These are phyloP conservation scores for Haberlea rhodopensis DNA, from an alignment of 257 asterid genomes.

Conservation along the genomic window DNA sequence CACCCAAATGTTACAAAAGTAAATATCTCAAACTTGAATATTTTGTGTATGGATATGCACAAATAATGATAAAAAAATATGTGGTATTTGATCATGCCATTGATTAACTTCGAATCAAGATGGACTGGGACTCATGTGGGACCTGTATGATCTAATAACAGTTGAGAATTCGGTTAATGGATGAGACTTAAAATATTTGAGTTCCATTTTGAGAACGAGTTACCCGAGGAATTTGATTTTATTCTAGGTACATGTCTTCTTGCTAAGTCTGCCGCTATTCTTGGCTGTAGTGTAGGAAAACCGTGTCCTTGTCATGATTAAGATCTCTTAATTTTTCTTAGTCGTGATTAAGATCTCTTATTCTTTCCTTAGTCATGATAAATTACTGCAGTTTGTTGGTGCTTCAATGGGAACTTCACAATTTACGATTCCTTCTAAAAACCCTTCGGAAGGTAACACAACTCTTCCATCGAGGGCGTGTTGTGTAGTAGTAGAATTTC, in stretches of 20 bases:
- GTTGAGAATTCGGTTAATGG: background rate
- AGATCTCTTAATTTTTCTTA: background rate
- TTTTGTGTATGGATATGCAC: background rate
- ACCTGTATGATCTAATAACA: background rate
- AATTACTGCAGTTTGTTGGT: slow-evolving; percentile 63
- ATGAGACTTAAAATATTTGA: background rate
- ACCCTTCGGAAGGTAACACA: no score
- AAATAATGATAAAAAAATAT: no score
- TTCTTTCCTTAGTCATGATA: background rate
- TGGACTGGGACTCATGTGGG: background rate
- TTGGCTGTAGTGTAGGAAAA: background rate
- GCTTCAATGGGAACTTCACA: slow-evolving; percentile 67
- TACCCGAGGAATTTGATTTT: background rate
- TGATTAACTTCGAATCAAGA: background rate
- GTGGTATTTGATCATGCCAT: background rate
- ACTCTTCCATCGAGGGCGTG: slow-evolving; percentile 47
- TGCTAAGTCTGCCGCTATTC: background rate
- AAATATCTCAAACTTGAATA: slow-evolving; percentile 17
- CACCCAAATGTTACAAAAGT: slow-evolving; percentile 95
- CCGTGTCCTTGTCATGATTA: background rate
- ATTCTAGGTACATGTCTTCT: background rate
- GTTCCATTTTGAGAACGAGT: background rate
- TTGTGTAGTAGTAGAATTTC: slow-evolving; percentile 78
- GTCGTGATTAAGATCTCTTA: background rate
- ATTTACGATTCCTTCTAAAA: slow-evolving; percentile 20